Base-by-base conservation (phyloP, 352 stramenopile species). In the Stramenopiles sp. region DNA sequence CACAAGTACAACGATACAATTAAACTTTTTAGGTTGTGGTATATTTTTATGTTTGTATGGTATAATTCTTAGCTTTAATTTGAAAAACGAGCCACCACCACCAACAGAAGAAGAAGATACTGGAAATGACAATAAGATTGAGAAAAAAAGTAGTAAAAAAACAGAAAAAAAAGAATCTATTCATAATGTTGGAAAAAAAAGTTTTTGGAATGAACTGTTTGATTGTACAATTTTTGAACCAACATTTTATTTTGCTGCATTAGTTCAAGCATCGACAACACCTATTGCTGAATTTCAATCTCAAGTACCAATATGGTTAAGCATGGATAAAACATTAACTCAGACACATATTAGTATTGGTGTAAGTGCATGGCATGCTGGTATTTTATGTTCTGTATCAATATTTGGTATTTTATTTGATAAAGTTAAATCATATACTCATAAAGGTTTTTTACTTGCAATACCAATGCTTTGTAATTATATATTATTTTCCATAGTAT, bases 311-410 rank as follows among this genome's bases (percentile, higher is more conserved):
- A 76, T 76, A 13, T 76, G 65, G 65, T 20, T 76, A 13, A 76
- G 65, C 65, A 76, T 76, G 65, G 65, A 76, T 33, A 76, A 76
- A 76, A 76, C 65, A 1, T 20, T 76, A 7, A 76, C 4, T 13
- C 31, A 4, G 4, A 76, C 65, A 31, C 30, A 76, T 33, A 13
- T 76, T 20, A 76, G 31, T 13, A 13, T 76, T 76, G 65, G 65
- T 33, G 65, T 76, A 4, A 76, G 30, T 13, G 65, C 65, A 20
- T 76, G 65, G 65, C 65, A 76, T 33, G 65, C 65, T 76, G 65
- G 65, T 76, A 76, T 76, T 76, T 13, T 76, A 76, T 31, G 30
- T 76, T 76, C 65, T 76, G 65, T 76, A 7, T 76, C 31, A 33
- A 76, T 76, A 13, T 76, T 76, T 33, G 65, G 65, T 76, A 33